Percentiles rank a stretch among this genome's conserved stretches.
Conservation (phyloP, 345 rosid genomes). For the Syzygium jambos region DNA sequence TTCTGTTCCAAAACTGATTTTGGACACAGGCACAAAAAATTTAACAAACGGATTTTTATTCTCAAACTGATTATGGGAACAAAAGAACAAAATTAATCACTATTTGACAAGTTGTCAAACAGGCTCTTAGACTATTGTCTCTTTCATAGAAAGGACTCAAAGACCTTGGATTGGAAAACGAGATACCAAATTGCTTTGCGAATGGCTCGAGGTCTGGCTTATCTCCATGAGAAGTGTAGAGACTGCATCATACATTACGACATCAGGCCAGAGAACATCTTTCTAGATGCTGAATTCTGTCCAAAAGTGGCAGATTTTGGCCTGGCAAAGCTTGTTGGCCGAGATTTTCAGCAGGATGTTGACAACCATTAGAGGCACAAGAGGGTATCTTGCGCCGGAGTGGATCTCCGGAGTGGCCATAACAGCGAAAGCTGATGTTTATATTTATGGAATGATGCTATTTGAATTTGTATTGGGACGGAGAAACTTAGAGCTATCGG, state of each 20-base stretch:
- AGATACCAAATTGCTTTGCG: constrained; percentile 63
- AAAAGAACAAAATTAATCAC: no score
- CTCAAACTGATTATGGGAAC: no score
- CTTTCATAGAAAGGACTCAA: constrained; percentile 18
- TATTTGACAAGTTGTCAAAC: no score
- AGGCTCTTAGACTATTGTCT: constrained; percentile 37
- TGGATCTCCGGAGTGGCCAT: constrained; percentile 84
- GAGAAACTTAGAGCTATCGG: constrained; percentile 54
- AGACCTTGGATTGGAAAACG: constrained; percentile 42
- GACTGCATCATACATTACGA: constrained; percentile 82
- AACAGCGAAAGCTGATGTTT: constrained; percentile 79
- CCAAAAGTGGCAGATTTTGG: constrained; percentile 91
- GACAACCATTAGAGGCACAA: constrained; percentile 82
- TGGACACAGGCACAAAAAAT: no score
- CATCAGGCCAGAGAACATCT: constrained; percentile 76
- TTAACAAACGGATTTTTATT: no score
- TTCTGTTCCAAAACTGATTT: no score
- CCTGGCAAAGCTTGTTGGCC: constrained; percentile 71
- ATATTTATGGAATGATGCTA: constrained; percentile 84
- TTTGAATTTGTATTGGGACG: constrained; percentile 64
- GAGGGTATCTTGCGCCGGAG: constrained; percentile 89
- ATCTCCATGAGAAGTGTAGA: constrained; percentile 73
- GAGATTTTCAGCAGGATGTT: constrained; percentile 86
- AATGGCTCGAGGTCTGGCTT: constrained; percentile 65
- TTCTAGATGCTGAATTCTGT: constrained; percentile 50